Conservation (phyloP, 2,329 filamentous ascomycete genomes). For the Trichophyton verrucosum region DNA sequence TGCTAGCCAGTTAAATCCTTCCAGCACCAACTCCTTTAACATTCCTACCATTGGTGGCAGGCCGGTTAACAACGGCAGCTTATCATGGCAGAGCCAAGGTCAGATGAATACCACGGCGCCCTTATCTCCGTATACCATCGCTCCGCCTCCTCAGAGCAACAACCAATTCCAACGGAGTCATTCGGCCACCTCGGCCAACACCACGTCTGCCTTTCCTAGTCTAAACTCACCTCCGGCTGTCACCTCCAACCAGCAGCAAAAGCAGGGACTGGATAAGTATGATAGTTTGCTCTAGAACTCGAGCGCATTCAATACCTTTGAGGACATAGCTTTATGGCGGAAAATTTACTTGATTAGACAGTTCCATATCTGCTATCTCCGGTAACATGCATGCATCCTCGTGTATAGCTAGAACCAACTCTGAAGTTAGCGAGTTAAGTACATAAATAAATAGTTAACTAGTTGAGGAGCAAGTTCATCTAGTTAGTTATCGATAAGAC, state of each 20-base stretch:
- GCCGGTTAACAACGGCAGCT: not conserved
- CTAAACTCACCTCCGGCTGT: slow-evolving; percentile 5
- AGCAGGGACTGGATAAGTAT: slow-evolving; percentile 42
- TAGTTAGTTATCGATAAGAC: not conserved
- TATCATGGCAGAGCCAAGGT: not conserved
- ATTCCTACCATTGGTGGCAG: slow-evolving; percentile 15
- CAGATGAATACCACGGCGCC: not conserved
- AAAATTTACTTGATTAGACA: not conserved
- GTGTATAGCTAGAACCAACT: too few relatives aligned
- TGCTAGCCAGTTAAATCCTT: slow-evolving; percentile 6
- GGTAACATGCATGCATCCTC: not conserved
- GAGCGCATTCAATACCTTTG: not conserved
- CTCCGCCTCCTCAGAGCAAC: slow-evolving; percentile 6
- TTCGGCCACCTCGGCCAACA: not conserved
- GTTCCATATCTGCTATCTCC: not conserved
- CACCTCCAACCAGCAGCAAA: slow-evolving; percentile 16
- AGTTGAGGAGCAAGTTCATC: not conserved
- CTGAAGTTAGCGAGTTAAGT: too few relatives aligned
- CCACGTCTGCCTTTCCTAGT: not conserved
- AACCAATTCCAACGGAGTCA: slow-evolving; percentile 6
- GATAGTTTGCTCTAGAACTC: slow-evolving; percentile 41
- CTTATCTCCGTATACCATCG: slow-evolving; percentile 24
- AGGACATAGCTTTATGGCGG: not conserved
- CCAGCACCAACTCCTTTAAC: slow-evolving; percentile 29
- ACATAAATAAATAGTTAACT: not conserved